Evolutionary conservation across 1,284 basidiomycete species (phyloP), one percentile per base, ranked within the genome.

Genomic region (Coriolopsis trogii): DNA sequence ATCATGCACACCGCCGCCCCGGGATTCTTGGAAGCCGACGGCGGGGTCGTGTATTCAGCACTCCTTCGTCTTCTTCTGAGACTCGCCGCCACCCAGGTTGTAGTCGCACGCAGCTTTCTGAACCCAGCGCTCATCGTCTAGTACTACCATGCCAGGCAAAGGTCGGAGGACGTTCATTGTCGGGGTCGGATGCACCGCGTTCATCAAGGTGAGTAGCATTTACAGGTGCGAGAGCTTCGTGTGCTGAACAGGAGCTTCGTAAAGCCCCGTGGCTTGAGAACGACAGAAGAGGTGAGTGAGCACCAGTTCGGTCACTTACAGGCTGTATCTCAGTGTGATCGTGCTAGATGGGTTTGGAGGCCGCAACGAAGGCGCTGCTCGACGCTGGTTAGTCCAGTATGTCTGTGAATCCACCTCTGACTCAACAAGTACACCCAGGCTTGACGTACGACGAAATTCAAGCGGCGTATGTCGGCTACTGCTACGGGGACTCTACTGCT

Each of bases 361-460:
- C 90, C 6, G 82, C 86, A 1, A 91, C 89, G 3, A 93, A 94
- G 63, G 91, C 91, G 0, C 76, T 94, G 18, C 79, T 93, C 21
- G 92, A 94, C 64, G 90, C 92, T 60, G 91, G 91, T 78, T 51
- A 44, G 70, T 31, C 8, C 31, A 16, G 20, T 37, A 16, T 21
- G n/a, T 38, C 18, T 48, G 25, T 12, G 21, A 15, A 36, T 12
- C 30, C 9, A 26, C n/a, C 15, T 24, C 16, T 9, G 4, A 34
- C 5, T 31, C 52, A 10, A 51, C 8, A 3, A 9, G 6, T 37
- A 10, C 15, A 23, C 38, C 4, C 50, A 87, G 86, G 87, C 26
- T 80, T 94, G 51, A 93, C 84, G 9, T 95, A 95, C 63, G 92
- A 94, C 64, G 71, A 72, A 1, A 70, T 95, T 26, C 77, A 94